Base-by-base conservation (phyloP, 116 monocot genomes). In the Phalaenopsis hybrid region DNA sequence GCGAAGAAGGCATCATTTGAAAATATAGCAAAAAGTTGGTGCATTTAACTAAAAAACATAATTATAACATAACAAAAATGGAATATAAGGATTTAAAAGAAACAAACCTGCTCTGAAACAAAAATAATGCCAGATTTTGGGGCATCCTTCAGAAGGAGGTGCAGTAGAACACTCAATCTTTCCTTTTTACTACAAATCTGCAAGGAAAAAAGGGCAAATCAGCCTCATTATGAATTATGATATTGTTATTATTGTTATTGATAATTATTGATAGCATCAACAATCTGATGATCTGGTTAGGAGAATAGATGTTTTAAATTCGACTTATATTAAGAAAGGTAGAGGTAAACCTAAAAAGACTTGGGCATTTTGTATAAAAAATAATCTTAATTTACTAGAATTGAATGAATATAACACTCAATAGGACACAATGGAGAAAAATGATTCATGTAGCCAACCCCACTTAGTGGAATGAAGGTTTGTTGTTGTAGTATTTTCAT, bases 91-190 rank as follows among this genome's bases (percentile, higher is more conserved):
- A 37, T 41, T 72, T 72, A 34, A 72, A 41, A 28, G 61, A 57
- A 23, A 75, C 69, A 72, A 85, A 95, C 98, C 95, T 95, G 98
- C 51, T 95, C 92, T 37, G 81, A 76, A 78, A 95, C 93, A 92
- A 98, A 98, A 82, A 95, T 88, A 83, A 98, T 98, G 73, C 82
- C 90, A 58, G 98, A 93, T 80, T 82, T 93, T 44, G 98, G 98
- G 49, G 86, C 77, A 86, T 98, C 93, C 33, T 57, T 92, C 76
- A 91, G 80, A 85, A 98, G 87, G 80, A 98, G 86, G 79, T 82
- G 75, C 17, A 92, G 81, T 81, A 98, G 82, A 45, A 77, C 69
- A 21, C 74, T 76, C 49, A 98, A 83, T 81, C 76, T 89, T 85
- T 95, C 88, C 69, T 82, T 86, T 79, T 91, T 95, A 68, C 73